Base-by-base conservation (phyloP, 805 yeast genomes). In the Kuraishia molischiana region DNA sequence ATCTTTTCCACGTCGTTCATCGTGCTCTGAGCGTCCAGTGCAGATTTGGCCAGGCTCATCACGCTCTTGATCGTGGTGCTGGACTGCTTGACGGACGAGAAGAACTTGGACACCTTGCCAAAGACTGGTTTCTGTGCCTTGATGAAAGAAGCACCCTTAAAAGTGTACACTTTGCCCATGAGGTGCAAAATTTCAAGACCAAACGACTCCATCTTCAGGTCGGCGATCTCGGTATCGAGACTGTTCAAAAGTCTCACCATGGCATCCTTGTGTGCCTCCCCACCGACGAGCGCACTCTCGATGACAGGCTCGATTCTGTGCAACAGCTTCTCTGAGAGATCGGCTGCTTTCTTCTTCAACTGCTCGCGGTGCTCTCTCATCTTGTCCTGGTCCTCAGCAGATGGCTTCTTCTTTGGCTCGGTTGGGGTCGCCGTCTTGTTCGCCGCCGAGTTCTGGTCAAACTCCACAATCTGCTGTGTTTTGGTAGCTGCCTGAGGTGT, bases 131-230 rank as follows among this genome's bases (percentile, higher is more conserved):
- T 68, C 47, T 79, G 86, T 6, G 81, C 72, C 47, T 80, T 81
- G 30, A 83, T 56, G 43, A 72, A 79, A 15, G 81, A 72, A 41
- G 70, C 69, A 20, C 77, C 80, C 52, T 82, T 80, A 49, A 79
- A 69, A 42, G 67, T 62, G 52, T 84, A 84, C 2, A 79, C 73
- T 37, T 73, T 68, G 19, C 92, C 94, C 38, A 84, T 72, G 0
- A 85, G 71, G 48, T 84, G 92, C 35, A 85, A 67, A 26, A 84
- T 81, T 51, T 84, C 87, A 24, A 82, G 58, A n/a, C 94, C 94
- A 58, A 84, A 84, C 18, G 90, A 81, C 56, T 84, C 92, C 76
- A 80, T 73, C 48, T 82, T 83, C 45, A 84, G 64, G 21, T 77
- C 65, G 52, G 89, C 92, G 13, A 95, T 95, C 57, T 92, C 97